A percentile compares a stretch with the other conserved stretches of the same genome.
Conservation (phyloP, 2,329 filamentous ascomycete genomes). For the Curvularia sp. region DNA sequence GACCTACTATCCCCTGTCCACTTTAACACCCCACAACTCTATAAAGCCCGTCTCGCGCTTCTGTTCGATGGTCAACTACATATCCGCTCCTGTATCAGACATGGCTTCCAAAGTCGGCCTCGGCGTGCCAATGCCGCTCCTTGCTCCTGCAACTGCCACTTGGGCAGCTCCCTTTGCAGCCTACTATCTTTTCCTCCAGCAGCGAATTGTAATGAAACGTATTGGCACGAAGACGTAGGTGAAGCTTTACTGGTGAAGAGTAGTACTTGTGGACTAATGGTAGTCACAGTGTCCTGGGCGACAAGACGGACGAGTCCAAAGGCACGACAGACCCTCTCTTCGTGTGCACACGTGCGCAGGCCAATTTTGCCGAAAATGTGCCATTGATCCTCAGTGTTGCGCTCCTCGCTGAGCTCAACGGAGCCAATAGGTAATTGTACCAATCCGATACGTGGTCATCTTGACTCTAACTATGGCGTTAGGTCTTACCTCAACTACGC, state of each 20-base stretch:
- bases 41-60: conserved; percentile 6
- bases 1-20: conserved; percentile 9
- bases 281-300: conserved; percentile 34
- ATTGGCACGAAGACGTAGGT: conserved; percentile 41
- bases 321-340: conserved; percentile 43
- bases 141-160: conserved; percentile 50
- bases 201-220: conserved; percentile 50
- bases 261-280: conserved; percentile 14
- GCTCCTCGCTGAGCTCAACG: conserved; percentile 56
- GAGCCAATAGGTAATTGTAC: conserved; percentile 45
- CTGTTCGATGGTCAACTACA: conserved; percentile 26
- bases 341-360: conserved; percentile 48
- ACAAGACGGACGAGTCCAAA: conserved; percentile 25
- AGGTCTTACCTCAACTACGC: conserved; percentile 49
- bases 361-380: conserved; percentile 57
- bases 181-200: conserved; percentile 54
- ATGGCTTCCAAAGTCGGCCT: conserved; percentile 46
- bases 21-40: conserved; percentile 10
- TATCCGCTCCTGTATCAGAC: conserved; percentile 22
- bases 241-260: neutral
- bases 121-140: conserved; percentile 41
- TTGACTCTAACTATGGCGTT: conserved; percentile 3
- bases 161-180: conserved; percentile 53
- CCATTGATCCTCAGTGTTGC: conserved; percentile 51
- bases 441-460: neutral